Conservation (phyloP, 2,329 filamentous ascomycete genomes). For the Ceratocystis colombiana region DNA sequence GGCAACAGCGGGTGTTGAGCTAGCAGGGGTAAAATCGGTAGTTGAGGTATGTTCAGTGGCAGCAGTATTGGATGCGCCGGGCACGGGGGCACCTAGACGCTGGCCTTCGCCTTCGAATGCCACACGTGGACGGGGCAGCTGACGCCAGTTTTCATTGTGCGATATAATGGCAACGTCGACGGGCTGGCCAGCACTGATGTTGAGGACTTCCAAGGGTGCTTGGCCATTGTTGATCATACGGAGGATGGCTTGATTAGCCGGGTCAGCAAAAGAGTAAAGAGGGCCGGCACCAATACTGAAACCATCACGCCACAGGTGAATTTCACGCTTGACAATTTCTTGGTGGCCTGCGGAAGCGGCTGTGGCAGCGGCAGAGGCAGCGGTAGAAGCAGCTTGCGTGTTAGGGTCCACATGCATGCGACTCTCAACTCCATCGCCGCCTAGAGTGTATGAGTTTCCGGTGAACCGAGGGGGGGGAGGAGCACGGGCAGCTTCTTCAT, state of each 20-base stretch:
- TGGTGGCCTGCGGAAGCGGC: constrained; percentile 38
- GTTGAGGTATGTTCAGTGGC: constrained; percentile 23
- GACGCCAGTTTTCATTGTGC: constrained; percentile 62
- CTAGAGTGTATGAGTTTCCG: constrained; percentile 64
- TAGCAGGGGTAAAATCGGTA: constrained; percentile 28
- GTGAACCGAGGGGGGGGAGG: constrained; percentile 51
- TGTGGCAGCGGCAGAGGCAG: constrained; percentile 35
- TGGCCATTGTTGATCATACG: constrained; percentile 67
- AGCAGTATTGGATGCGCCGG: constrained; percentile 39
- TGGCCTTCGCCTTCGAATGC: constrained; percentile 64
- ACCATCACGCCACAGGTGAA: constrained; percentile 75
- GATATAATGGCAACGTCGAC: constrained; percentile 72
- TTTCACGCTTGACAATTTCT: constrained; percentile 39
- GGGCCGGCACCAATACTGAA: constrained; percentile 78
- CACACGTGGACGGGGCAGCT: constrained; percentile 63
- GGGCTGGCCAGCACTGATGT: constrained; percentile 62
- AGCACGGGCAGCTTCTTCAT: constrained; percentile 30
- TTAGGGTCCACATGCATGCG: constrained; percentile 55
- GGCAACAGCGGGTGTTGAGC: constrained; percentile 33
- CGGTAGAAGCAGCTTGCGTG: constrained; percentile 28
- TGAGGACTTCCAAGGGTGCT: constrained; percentile 67
- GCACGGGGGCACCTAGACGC: constrained; percentile 66
- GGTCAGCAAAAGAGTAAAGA: constrained; percentile 69
- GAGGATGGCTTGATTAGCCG: constrained; percentile 59
- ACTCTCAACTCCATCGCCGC: constrained; percentile 65